Evolutionary conservation across 176 grass and related monocot species (phyloP).

Genomic region (Saccharum officinarum): DNA sequence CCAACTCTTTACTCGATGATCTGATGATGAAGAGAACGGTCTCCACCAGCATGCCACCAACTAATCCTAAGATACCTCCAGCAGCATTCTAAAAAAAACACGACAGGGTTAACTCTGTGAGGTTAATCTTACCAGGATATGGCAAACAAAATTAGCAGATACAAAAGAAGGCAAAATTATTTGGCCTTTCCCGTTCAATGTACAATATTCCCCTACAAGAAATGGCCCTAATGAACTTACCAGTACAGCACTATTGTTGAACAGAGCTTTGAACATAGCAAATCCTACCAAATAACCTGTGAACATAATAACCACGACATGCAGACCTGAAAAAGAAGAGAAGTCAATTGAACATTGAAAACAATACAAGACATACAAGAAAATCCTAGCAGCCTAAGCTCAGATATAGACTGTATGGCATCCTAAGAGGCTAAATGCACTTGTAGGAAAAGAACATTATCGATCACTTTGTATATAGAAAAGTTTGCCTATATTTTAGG

Average conservation of each 20-base stretch:
- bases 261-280: slow-evolving; percentile 74
- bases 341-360: background rate
- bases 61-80: slow-evolving; percentile 91
- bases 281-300: slow-evolving; percentile 91
- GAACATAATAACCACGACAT: slow-evolving; percentile 88
- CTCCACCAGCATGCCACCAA: slow-evolving; percentile 86
- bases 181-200: background rate
- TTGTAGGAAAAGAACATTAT: background rate
- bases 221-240: slow-evolving; percentile 38
- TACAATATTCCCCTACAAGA: background rate
- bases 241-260: slow-evolving; percentile 79
- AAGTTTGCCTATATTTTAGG: background rate
- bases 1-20: slow-evolving; percentile 65
- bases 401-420: background rate
- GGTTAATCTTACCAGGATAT: background rate
- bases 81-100: slow-evolving; percentile 72
- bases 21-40: slow-evolving; percentile 81
- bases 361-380: background rate
- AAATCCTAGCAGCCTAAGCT: background rate
- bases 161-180: background rate
- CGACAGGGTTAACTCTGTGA: background rate
- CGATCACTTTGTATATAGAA: background rate
- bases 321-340: slow-evolving; percentile 49
- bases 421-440: background rate
- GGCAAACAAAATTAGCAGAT: background rate